A percentile compares a stretch with the other conserved stretches of the same genome.
Conservation (phyloP, 2,329 filamentous ascomycete genomes). For the Aspergillus ochraceus region DNA sequence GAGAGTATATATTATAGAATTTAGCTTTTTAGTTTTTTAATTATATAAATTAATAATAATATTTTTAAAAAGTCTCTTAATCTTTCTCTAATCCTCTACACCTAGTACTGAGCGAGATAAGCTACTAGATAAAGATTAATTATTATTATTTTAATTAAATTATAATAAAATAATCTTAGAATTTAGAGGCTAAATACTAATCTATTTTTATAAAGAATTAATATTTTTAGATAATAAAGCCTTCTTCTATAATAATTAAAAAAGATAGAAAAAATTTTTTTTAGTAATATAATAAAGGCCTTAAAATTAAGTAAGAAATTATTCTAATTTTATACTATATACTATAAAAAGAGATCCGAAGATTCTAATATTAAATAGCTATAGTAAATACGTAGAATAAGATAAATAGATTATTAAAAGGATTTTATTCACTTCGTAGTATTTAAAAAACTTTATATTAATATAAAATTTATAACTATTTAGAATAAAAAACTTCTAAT, state of each 20-base stretch:
- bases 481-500: slow-evolving; percentile 5
- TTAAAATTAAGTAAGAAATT: background rate
- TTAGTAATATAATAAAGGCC: background rate
- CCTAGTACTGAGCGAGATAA: background rate
- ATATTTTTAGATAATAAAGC: slow-evolving; percentile 7
- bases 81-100: slow-evolving; percentile 5
- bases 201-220: background rate
- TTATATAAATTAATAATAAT: slow-evolving; percentile 2
- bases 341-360: background rate
- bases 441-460: slow-evolving; percentile 10
- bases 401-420: slow-evolving; percentile 1
- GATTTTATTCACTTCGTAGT: slow-evolving; percentile 7
- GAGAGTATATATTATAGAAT: background rate
- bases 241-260: background rate
- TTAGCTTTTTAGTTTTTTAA: slow-evolving; percentile 5
- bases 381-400: slow-evolving; percentile 9
- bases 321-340: background rate
- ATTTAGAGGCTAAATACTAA: background rate
- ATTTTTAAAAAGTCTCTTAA: slow-evolving; percentile 4
- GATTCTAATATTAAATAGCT: slow-evolving; percentile 8
- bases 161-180: slow-evolving; percentile 1
- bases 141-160: background rate
- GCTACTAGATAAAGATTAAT: background rate
- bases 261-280: slow-evolving; percentile 1
- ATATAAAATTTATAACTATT: slow-evolving; percentile 10